Evolutionary conservation across 192 early-diverging fungal species (phyloP).

Genomic region (Rhizophagus clarus): DNA sequence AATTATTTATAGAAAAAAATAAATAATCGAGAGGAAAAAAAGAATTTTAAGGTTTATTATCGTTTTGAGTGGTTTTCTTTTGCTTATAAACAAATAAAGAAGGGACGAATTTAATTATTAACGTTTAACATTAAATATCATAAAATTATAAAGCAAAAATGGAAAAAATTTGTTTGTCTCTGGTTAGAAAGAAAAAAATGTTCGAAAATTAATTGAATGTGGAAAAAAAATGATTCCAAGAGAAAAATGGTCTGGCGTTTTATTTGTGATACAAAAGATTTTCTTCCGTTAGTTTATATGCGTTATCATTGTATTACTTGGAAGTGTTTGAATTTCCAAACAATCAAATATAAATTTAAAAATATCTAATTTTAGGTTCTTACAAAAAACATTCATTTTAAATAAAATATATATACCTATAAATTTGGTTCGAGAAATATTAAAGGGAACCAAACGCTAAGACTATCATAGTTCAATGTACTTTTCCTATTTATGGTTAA

Average conservation of each 20-base stretch:
- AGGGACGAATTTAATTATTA: background rate
- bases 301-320: no score
- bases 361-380: no score
- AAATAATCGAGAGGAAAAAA: background rate
- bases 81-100: background rate
- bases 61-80: background rate
- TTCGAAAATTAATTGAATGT: background rate
- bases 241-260: background rate
- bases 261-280: slow-evolving; percentile 13
- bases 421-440: no score
- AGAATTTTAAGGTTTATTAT: background rate
- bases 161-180: background rate
- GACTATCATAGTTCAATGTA: no score
- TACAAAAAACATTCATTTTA: no score
- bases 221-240: background rate
- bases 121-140: no score
- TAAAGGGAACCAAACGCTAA: no score
- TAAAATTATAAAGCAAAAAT: background rate
- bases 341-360: no score
- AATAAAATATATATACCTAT: no score
- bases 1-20: no score
- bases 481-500: no score
- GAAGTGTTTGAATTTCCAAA: no score
- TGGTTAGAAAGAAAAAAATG: background rate
- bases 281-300: background rate